Conservation (phyloP, 495 filamentous ascomycete species). For the Aspergillus haitiensis region DNA sequence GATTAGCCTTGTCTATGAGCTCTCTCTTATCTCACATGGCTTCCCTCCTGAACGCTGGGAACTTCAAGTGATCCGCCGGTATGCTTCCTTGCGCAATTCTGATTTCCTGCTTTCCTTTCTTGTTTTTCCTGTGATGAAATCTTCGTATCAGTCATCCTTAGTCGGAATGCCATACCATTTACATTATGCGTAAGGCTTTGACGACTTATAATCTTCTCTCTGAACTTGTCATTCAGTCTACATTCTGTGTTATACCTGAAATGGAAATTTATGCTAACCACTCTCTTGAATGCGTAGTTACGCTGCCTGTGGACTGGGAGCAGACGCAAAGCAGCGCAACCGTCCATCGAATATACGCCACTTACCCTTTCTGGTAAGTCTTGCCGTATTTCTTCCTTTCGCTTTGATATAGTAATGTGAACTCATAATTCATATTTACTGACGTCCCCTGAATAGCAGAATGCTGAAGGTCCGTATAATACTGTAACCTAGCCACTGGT, state of each 20-base stretch:
- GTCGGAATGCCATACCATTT: conserved; percentile 48
- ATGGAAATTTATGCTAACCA: not conserved
- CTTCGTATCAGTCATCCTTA: conserved; percentile 48
- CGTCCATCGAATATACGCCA: not conserved
- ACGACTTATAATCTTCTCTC: conserved; percentile 43
- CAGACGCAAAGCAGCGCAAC: not conserved
- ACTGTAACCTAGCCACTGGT: too few relatives aligned
- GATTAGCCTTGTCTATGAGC: not conserved
- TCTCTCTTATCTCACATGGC: conserved; percentile 7
- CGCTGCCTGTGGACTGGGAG: too few relatives aligned
- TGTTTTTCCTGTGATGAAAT: conserved; percentile 38
- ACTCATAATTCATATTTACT: not conserved
- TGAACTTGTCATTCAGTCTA: conserved; percentile 22
- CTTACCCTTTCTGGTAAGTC: not conserved
- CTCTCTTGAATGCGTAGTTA: not conserved
- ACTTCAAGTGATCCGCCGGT: too few relatives aligned
- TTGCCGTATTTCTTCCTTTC: not conserved
- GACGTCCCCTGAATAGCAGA: too few relatives aligned
- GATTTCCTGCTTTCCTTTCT: not conserved
- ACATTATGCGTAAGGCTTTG: conserved; percentile 40
- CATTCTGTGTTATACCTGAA: not conserved
- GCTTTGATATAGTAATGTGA: not conserved
- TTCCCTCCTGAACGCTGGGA: not conserved
- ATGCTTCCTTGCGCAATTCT: not conserved
- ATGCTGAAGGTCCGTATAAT: too few relatives aligned